phyloP scores from a whole-genome alignment of 257 asterid genomes.

The Leptodermis oblonga region DNA sequence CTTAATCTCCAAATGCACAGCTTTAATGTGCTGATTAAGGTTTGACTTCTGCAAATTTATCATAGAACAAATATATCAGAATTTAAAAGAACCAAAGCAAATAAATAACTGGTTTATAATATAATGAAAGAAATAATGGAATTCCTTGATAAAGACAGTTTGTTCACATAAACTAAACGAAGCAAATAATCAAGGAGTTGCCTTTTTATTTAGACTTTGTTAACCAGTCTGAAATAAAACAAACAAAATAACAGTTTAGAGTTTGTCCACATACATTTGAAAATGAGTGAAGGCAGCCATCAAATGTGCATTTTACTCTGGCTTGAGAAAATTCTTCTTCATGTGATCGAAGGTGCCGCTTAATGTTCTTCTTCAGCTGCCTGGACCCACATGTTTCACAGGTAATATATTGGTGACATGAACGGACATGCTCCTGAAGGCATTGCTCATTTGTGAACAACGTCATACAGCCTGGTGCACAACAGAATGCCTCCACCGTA shows the following conservation, averaged over 20 bases:
- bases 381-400: conserved; percentile 74
- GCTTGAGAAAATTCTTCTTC: conserved; percentile 34
- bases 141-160: neutral
- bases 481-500: conserved; percentile 66
- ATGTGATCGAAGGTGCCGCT: conserved; percentile 74
- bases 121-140: too few species aligned
- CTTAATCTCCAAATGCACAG: conserved; percentile 52
- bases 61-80: neutral
- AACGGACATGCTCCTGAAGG: conserved; percentile 62
- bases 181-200: too few species aligned
- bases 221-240: neutral
- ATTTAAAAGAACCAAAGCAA: neutral
- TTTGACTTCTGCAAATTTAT: neutral
- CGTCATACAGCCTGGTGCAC: conserved; percentile 83
- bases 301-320: conserved; percentile 50
- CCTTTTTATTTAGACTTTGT: neutral
- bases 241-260: neutral
- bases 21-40: conserved; percentile 71
- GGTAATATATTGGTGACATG: conserved; percentile 58
- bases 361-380: conserved; percentile 80
- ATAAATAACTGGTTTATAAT: too few species aligned
- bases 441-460: conserved; percentile 63
- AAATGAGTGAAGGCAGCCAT: conserved; percentile 59
- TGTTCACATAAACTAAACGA: neutral
- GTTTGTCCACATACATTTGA: conserved; percentile 46